Conservation (phyloP, 2,329 filamentous ascomycete species). For the Paraphoma sp. region DNA sequence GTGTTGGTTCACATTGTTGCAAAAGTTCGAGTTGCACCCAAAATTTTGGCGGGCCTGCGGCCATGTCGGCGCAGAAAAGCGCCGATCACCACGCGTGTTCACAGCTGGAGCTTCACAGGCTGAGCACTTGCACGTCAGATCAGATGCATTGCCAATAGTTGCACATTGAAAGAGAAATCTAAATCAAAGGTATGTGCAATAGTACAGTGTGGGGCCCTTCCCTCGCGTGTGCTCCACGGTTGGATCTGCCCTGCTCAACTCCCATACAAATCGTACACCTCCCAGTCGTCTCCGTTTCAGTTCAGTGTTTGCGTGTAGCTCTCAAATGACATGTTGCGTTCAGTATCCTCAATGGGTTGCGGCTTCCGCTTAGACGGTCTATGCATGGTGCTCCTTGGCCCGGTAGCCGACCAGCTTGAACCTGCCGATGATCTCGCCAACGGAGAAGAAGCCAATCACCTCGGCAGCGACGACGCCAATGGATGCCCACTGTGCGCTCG, state of each 20-base stretch:
- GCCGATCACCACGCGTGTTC: slow-evolving; percentile 11
- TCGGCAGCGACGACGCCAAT: slow-evolving; percentile 84
- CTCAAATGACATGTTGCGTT: neutral
- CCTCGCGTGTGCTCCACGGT: slow-evolving; percentile 14
- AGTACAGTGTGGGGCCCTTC: slow-evolving; percentile 43
- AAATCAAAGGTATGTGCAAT: slow-evolving; percentile 50
- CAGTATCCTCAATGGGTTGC: slow-evolving; percentile 13
- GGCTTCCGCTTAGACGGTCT: neutral
- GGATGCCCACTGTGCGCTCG: slow-evolving; percentile 71
- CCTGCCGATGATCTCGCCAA: slow-evolving; percentile 95
- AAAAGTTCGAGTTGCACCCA: slow-evolving; percentile 24
- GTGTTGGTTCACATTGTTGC: slow-evolving; percentile 2
- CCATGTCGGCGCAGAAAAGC: slow-evolving; percentile 20
- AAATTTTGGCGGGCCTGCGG: slow-evolving; percentile 27
- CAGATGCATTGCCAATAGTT: slow-evolving; percentile 38
- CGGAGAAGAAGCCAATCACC: slow-evolving; percentile 93
- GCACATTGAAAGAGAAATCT: slow-evolving; percentile 46
- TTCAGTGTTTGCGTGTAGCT: neutral
- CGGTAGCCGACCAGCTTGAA: slow-evolving; percentile 93
- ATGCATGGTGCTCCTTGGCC: slow-evolving; percentile 34
- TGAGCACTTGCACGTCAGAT: slow-evolving; percentile 8
- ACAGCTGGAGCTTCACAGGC: neutral
- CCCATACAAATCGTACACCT: slow-evolving; percentile 28
- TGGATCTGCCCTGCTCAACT: slow-evolving; percentile 11
- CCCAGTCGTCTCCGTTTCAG: slow-evolving; percentile 4